A percentile compares a stretch with the other conserved stretches of the same genome.
These are phyloP conservation scores for Paraconiothyrium sp. DNA, from an alignment of 2,329 filamentous ascomycete genomes.

Conservation along the genomic window DNA sequence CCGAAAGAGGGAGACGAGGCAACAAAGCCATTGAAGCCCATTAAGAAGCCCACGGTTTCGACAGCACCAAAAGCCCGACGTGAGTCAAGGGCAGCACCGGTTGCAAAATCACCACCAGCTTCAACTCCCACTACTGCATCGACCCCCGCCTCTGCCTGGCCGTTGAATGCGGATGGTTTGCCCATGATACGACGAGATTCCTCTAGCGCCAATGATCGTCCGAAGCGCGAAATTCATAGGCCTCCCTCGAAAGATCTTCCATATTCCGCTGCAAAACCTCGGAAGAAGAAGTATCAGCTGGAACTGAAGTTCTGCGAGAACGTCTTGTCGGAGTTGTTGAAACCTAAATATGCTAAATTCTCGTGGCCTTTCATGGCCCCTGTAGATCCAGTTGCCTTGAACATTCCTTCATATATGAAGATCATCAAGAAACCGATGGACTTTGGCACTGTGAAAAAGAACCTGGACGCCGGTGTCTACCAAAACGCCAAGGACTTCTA, in stretches of 20 bases:
- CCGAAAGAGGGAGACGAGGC: slow-evolving; percentile 64
- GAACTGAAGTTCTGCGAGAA: slow-evolving; percentile 92
- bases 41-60: slow-evolving; percentile 46
- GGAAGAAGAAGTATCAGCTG: slow-evolving; percentile 87
- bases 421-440: slow-evolving; percentile 99
- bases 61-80: slow-evolving; percentile 54
- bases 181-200: slow-evolving; percentile 88
- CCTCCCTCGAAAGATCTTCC: slow-evolving; percentile 92
- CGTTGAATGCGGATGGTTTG: slow-evolving; percentile 78
- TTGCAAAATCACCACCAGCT: slow-evolving; percentile 57
- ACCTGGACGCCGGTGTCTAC: slow-evolving; percentile 82
- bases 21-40: slow-evolving; percentile 46
- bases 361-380: slow-evolving; percentile 82
- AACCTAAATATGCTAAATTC: slow-evolving; percentile 72
- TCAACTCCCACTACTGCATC: slow-evolving; percentile 52
- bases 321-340: slow-evolving; percentile 79
- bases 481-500: slow-evolving; percentile 85
- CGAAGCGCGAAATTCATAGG: slow-evolving; percentile 92
- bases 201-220: slow-evolving; percentile 78
- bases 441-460: slow-evolving; percentile 79
- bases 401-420: slow-evolving; percentile 92
- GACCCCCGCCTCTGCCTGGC: slow-evolving; percentile 67
- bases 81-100: slow-evolving; percentile 56
- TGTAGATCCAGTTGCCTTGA: slow-evolving; percentile 91
- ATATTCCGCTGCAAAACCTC: slow-evolving; percentile 82